Conservation (phyloP, 345 rosid genomes). For the Arabidopsis arenosa region DNA sequence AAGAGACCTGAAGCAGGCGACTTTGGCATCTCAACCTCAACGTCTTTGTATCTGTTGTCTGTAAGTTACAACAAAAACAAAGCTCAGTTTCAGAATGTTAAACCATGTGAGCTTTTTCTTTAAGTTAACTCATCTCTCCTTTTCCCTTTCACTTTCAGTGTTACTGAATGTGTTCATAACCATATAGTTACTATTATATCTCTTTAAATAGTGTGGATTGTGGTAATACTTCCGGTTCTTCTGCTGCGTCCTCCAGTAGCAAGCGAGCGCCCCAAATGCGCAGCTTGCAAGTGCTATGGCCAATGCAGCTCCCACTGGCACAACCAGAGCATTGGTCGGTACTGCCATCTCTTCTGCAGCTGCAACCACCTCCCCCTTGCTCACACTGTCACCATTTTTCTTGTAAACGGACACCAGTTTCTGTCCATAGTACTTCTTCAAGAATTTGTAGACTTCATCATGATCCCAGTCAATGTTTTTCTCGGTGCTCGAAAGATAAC, state of each 20-base stretch:
- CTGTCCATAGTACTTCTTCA: constrained; percentile 70
- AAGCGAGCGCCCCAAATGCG: constrained; percentile 94
- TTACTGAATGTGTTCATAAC: constrained; percentile 48
- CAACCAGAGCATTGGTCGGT: constrained; percentile 77
- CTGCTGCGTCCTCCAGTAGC: constrained; percentile 97
- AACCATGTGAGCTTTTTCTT: constrained; percentile 36
- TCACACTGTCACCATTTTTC: constrained; percentile 51
- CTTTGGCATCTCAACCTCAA: constrained; percentile 43
- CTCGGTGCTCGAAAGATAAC: constrained; percentile 54
- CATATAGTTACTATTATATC: constrained; percentile 62
- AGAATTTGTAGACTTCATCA: constrained; percentile 80
- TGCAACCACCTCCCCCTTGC: constrained; percentile 49
- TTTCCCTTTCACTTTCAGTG: constrained; percentile 46
- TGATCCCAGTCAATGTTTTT: constrained; percentile 63
- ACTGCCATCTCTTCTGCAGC: constrained; percentile 63
- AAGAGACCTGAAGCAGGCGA: constrained; percentile 34
- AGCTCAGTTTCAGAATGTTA: constrained; percentile 33
- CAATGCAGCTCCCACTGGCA: constrained; percentile 94
- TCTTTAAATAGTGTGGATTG: constrained; percentile 84
- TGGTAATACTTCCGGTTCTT: constrained; percentile 94
- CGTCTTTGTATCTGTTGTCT: constrained; percentile 41
- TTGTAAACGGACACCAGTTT: constrained; percentile 68
- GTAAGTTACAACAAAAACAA: constrained; percentile 41
- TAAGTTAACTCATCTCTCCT: constrained; percentile 40
- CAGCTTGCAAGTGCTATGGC: constrained; percentile 98